Evolutionary conservation across 1,284 basidiomycete genomes (phyloP), one percentile per base, ranked within the genome.

Genomic region (Mixia osmundae): DNA sequence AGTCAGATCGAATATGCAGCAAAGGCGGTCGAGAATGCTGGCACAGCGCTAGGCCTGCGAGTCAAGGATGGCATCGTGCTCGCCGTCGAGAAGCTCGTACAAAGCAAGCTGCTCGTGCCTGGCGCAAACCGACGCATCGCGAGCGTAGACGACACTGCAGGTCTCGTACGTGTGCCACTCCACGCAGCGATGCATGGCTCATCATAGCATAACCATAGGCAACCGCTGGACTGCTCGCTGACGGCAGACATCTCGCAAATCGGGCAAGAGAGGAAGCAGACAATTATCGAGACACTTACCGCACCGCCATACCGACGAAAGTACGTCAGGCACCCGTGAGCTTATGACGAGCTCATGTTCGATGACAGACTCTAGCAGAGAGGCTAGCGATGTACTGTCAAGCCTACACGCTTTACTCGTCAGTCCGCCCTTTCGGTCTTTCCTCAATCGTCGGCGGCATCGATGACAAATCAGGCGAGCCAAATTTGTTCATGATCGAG

Each of bases 1-100:
- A 12, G 7, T 7, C 34, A 83, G 82, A 79, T 97, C 57, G 91
- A 97, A 61, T 97, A 97, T 55, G 91, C 91, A 35, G 76, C 73
- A 61, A 97, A 97, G 61, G 87, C 91, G 23, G 89, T 95, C 39
- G 91, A 97, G 60, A 91, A 91, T 59, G 83, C 89, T 27, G 91
- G 91, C 10, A 44, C 42, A 8, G 42, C 34, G 12, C 41, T 44
- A 31, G 42, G 42, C 23, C 64, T 99, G 32, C 72, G 78, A 54
- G 77, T 82, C 52, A 85, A 80, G 56, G 85, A 91, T 53, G 91
- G 91, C 24, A 63, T 97, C 40, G 71, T 99, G 11, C 63, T 95
- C 26, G 91, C 83, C 7, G 85, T 95, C 12, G 91, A 99, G 67
- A 94, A 95, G 57, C 69, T 95, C 35, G 69, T 95, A n/a, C 82